phyloP scores from a whole-genome alignment of 1,284 basidiomycete species.

The Inonotus hispidus region DNA sequence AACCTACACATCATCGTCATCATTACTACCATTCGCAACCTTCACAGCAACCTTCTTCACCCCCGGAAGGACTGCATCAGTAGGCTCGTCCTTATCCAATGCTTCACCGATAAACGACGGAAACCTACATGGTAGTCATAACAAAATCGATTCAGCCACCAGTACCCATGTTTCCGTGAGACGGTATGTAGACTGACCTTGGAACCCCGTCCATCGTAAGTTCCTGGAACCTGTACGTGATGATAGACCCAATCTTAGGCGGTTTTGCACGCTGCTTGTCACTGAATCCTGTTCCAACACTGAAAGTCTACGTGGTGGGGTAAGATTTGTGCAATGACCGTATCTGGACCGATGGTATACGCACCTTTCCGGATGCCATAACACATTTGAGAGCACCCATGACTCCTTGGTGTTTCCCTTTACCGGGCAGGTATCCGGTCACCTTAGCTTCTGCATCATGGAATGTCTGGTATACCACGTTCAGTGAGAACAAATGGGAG shows the following conservation, averaged over 20 bases:
- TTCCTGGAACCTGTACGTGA: conserved; percentile 63
- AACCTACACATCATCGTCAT: not conserved
- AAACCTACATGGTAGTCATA: conserved; percentile 36
- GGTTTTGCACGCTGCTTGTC: conserved; percentile 49
- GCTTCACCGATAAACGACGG: conserved; percentile 55
- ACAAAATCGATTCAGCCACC: not conserved
- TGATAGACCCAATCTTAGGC: conserved; percentile 54
- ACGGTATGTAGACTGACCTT: conserved; percentile 31
- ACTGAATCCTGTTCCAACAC: conserved; percentile 48
- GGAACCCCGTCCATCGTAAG: conserved; percentile 54
- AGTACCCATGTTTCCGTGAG: not conserved
- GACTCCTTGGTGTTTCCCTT: conserved; percentile 46
- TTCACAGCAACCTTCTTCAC: not conserved
- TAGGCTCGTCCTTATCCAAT: conserved; percentile 45
- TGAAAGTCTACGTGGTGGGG: conserved; percentile 36
- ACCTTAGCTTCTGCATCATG: conserved; percentile 64
- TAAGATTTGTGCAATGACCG: not conserved
- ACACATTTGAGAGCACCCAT: conserved; percentile 54
- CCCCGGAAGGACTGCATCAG: conserved; percentile 48
- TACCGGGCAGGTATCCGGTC: conserved; percentile 50
- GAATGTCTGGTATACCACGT: conserved; percentile 39
- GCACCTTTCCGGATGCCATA: conserved; percentile 59
- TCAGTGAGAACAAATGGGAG: not conserved
- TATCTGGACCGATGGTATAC: not conserved
- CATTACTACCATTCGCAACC: not conserved